Conservation (phyloP, 148 eudicot genomes). For the Rhododendron simsii region DNA sequence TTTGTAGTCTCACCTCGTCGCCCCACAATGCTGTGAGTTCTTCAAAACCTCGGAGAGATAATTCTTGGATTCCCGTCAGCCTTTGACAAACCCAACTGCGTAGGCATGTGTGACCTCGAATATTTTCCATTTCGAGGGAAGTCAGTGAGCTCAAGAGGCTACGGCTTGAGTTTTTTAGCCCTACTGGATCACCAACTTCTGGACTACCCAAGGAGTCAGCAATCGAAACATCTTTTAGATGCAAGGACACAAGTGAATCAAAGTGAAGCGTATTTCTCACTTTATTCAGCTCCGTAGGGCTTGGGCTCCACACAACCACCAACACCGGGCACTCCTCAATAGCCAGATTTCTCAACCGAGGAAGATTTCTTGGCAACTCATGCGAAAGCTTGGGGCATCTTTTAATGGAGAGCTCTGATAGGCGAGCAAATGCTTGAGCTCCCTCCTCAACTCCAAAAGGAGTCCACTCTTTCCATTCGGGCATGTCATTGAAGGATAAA, state of each 20-base stretch:
- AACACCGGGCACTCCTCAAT: not conserved
- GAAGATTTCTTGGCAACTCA: not conserved
- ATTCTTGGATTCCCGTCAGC: too few species aligned
- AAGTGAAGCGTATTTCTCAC: not conserved
- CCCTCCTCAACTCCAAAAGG: not conserved
- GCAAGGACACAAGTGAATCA: not conserved
- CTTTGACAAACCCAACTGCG: too few species aligned
- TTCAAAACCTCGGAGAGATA: too few species aligned
- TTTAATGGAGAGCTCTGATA: constrained; percentile 4
- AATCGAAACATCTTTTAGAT: not conserved
- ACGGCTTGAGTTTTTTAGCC: too few species aligned
- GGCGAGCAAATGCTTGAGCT: not conserved
- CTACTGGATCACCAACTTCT: not conserved
- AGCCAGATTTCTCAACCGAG: not conserved
- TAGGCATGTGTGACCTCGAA: too few species aligned
- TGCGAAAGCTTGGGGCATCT: constrained; percentile 11
- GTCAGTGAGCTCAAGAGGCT: too few species aligned
- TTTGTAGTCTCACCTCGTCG: too few species aligned
- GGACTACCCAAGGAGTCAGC: not conserved
- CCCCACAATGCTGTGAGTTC: too few species aligned
- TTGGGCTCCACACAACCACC: not conserved
- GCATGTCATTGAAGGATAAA: constrained; percentile 14
- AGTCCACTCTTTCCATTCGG: constrained; percentile 13
- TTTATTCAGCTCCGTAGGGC: not conserved
- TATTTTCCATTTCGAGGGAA: too few species aligned